These are phyloP conservation scores for Pisolithus tinctorius DNA, from an alignment of 768 basidiomycete genomes.

Conservation along the genomic window DNA sequence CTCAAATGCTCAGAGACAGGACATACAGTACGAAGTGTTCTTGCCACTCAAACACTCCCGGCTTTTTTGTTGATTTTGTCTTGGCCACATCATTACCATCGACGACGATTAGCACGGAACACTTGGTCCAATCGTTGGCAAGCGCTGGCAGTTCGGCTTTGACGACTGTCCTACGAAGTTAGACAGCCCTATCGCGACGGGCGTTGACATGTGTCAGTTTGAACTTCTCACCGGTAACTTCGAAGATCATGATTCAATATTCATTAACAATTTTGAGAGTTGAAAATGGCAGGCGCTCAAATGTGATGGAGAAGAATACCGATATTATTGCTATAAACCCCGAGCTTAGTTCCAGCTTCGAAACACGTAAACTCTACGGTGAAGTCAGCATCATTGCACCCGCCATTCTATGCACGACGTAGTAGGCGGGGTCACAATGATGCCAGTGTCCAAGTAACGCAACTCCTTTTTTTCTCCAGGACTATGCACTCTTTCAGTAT, in stretches of 20 bases:
- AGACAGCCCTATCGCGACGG: no score
- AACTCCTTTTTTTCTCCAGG: no score
- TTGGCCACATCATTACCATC: conserved; percentile 7
- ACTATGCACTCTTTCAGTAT: no score
- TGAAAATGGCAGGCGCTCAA: neutral
- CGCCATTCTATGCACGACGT: no score
- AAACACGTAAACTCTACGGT: no score
- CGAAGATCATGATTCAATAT: neutral
- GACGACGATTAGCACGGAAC: conserved; percentile 16
- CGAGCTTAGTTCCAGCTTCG: neutral
- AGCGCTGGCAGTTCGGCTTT: conserved; percentile 17
- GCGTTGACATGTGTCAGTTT: no score
- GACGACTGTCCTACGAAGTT: conserved; percentile 11
- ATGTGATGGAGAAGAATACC: neutral
- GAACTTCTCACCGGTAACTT: conserved; percentile 3
- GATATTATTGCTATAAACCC: neutral
- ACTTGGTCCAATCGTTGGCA: conserved; percentile 18
- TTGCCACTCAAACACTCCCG: conserved; percentile 16
- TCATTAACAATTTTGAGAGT: neutral
- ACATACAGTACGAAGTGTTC: conserved; percentile 17
- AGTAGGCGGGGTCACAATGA: no score
- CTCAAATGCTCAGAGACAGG: neutral
- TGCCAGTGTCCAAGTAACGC: no score
- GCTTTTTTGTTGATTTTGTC: conserved; percentile 12
- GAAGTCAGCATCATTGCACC: no score